phyloP scores from a whole-genome alignment of 2,329 filamentous ascomycete genomes.

The Cephalotrichum gorgonifer region DNA sequence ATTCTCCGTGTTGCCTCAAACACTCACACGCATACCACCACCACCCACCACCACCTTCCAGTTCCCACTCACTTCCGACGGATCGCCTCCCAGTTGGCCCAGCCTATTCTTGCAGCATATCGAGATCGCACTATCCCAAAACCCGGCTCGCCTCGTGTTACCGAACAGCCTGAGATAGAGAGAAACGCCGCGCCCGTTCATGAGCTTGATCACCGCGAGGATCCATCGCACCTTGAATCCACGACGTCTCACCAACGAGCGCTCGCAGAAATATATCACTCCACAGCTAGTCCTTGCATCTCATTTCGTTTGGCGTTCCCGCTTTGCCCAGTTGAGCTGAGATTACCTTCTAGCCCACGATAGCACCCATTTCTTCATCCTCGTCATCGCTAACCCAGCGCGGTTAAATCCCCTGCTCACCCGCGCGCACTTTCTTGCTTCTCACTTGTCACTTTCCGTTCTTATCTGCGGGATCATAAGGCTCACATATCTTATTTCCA shows the following conservation, averaged over 20 bases:
- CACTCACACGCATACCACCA: too few relatives aligned
- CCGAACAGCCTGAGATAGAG: not conserved
- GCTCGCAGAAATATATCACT: not conserved
- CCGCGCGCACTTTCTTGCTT: too few relatives aligned
- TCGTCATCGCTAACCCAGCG: too few relatives aligned
- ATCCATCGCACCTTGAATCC: not conserved
- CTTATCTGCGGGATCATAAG: too few relatives aligned
- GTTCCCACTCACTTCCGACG: not conserved
- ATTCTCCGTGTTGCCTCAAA: too few relatives aligned
- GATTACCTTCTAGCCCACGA: too few relatives aligned
- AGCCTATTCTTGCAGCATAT: not conserved
- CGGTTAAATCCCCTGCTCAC: too few relatives aligned
- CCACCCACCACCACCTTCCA: not conserved
- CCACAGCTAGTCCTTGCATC: not conserved
- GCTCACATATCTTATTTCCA: too few relatives aligned
- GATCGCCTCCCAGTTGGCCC: not conserved
- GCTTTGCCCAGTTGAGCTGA: too few relatives aligned
- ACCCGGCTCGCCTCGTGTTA: not conserved
- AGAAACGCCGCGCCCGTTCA: not conserved
- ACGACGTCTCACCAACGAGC: not conserved
- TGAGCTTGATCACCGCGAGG: not conserved
- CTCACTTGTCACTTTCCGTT: too few relatives aligned
- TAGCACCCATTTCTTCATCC: too few relatives aligned
- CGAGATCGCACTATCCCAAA: not conserved
- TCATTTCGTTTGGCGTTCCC: too few relatives aligned